phyloP scores from a whole-genome alignment of 805 yeast species.

The Tetrapisispora namnaoensis region DNA sequence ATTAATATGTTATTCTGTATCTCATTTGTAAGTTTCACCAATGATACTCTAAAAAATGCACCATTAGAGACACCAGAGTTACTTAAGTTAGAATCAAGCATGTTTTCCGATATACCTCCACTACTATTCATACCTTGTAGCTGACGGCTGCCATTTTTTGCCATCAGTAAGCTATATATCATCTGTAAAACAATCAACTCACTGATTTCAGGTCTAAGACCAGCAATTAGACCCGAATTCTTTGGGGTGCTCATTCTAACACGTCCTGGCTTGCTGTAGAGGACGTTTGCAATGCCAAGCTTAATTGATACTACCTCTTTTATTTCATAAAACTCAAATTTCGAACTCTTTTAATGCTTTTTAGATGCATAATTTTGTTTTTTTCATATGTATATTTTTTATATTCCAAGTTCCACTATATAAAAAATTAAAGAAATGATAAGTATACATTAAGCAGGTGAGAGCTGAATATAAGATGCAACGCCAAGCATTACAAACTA shows the following conservation, averaged over 20 bases:
- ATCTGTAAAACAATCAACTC: conserved; percentile 27
- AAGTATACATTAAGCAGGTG: no score
- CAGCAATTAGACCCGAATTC: background rate
- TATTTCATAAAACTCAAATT: no score
- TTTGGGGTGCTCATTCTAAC: background rate
- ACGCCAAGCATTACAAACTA: no score
- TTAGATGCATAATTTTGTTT: no score
- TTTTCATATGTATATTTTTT: no score
- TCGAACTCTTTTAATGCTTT: no score
- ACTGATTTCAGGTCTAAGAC: conserved; percentile 14
- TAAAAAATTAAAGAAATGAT: no score
- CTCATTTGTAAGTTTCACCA: conserved; percentile 27
- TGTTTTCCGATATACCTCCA: background rate
- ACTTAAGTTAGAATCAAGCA: background rate
- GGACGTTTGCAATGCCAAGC: background rate
- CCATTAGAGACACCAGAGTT: background rate
- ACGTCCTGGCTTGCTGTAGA: background rate
- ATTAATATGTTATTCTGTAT: conserved; percentile 24
- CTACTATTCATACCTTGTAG: background rate
- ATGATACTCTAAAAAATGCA: conserved; percentile 14
- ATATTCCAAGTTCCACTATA: no score
- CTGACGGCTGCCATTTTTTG: conserved; percentile 3
- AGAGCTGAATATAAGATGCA: no score
- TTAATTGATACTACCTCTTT: background rate
- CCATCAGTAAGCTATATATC: conserved; percentile 18